These are phyloP conservation scores for Coemansia sp. DNA, from an alignment of 371 early-diverging fungal genomes.

Conservation along the genomic window DNA sequence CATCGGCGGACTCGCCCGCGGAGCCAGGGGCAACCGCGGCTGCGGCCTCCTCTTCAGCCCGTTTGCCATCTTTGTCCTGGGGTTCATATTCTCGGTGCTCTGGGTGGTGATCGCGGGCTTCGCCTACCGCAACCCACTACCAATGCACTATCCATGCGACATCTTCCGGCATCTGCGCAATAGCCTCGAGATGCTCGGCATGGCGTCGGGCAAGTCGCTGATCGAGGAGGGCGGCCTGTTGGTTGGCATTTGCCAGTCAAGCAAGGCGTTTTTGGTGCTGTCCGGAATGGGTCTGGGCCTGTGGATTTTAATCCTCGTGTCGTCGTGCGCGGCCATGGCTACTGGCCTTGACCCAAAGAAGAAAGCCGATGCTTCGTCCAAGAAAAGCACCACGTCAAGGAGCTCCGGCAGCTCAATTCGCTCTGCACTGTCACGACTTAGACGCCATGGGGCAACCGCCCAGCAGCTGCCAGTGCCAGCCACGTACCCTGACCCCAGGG, in stretches of 20 bases:
- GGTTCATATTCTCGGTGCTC: constrained; percentile 36
- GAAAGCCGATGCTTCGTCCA: constrained; percentile 3
- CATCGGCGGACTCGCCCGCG: constrained; percentile 28
- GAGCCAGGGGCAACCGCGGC: constrained; percentile 12
- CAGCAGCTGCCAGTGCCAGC: constrained; percentile 7
- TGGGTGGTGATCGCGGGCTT: constrained; percentile 44
- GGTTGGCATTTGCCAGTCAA: constrained; percentile 45
- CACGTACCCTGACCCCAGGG: background rate
- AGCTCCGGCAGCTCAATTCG: constrained; percentile 17
- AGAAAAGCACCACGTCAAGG: background rate
- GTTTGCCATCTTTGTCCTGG: constrained; percentile 20
- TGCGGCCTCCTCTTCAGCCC: constrained; percentile 33
- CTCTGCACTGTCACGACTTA: constrained; percentile 10
- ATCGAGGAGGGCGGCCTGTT: constrained; percentile 42
- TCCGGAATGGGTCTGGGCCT: constrained; percentile 35
- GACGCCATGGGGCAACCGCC: background rate
- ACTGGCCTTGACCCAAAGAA: constrained; percentile 22
- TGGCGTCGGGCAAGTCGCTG: constrained; percentile 36
- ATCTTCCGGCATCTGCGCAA: constrained; percentile 32
- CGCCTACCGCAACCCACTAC: constrained; percentile 44
- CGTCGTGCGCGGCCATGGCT: constrained; percentile 32
- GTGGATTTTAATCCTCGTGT: constrained; percentile 36
- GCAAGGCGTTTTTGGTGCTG: constrained; percentile 43
- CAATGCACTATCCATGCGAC: constrained; percentile 44
- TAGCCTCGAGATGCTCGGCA: constrained; percentile 37